A percentile compares a stretch with the other conserved stretches of the same genome.
These are phyloP conservation scores for Heterobasidion occidentale DNA, from an alignment of 1,284 basidiomycete species.

Conservation along the genomic window DNA sequence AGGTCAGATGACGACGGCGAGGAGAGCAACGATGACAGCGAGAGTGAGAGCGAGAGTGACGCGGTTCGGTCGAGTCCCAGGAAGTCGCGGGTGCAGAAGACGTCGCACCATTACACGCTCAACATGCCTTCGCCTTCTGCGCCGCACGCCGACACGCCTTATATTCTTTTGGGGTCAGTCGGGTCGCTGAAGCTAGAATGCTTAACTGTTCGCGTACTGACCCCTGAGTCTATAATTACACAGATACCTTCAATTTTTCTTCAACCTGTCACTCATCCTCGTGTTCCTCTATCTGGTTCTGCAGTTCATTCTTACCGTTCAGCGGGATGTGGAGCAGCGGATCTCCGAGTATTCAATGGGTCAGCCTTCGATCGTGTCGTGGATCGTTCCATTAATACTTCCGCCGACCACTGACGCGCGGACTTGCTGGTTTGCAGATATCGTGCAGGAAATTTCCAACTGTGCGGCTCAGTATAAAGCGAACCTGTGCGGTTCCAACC, in stretches of 20 bases:
- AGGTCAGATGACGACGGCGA: constrained; percentile 29
- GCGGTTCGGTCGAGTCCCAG: constrained; percentile 17
- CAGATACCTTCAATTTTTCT: constrained; percentile 91
- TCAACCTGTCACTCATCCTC: constrained; percentile 84
- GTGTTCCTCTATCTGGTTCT: constrained; percentile 82
- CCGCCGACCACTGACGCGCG: constrained; percentile 1
- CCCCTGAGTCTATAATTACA: constrained; percentile 1
- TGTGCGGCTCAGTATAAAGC: constrained; percentile 75
- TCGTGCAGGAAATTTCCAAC: constrained; percentile 83
- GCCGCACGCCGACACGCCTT: constrained; percentile 55
- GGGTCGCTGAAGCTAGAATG: constrained; percentile 9
- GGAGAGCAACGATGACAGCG: constrained; percentile 28
- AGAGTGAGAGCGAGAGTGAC: constrained; percentile 27
- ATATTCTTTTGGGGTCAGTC: constrained; percentile 73
- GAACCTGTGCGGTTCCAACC: constrained; percentile 73
- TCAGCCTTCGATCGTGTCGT: constrained; percentile 22
- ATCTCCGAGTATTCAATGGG: constrained; percentile 88
- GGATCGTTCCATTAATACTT: neutral
- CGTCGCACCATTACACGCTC: constrained; percentile 73
- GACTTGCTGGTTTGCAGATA: constrained; percentile 40
- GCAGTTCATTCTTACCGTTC: constrained; percentile 84
- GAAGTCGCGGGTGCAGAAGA: constrained; percentile 40
- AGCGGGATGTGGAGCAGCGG: constrained; percentile 84
- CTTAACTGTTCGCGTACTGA: neutral
- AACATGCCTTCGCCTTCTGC: constrained; percentile 59